A percentile compares a stretch with the other conserved stretches of the same genome.
These are phyloP conservation scores for Phytophthora cryptogea DNA, from an alignment of 352 stramenopile species.

Conservation along the genomic window DNA sequence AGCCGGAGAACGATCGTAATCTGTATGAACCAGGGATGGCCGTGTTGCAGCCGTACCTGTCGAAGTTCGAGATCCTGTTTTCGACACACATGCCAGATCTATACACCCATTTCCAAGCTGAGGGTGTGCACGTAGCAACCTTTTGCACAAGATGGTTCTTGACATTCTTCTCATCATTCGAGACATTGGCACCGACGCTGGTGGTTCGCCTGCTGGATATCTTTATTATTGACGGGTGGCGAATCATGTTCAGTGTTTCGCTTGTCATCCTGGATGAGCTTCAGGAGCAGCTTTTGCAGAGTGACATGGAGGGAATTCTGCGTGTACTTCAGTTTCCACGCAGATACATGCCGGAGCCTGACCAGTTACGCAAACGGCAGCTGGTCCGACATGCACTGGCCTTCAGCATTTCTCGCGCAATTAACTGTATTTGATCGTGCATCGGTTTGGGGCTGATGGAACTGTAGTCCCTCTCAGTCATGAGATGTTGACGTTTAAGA, in stretches of 20 bases:
- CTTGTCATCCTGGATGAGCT: conserved; percentile 81
- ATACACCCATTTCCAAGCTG: conserved; percentile 55
- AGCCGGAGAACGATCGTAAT: conserved; percentile 73
- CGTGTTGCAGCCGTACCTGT: conserved; percentile 67
- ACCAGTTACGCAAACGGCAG: conserved; percentile 43
- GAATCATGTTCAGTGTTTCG: conserved; percentile 79
- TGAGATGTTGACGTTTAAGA: too few relatives aligned
- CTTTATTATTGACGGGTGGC: conserved; percentile 82
- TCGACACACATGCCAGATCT: conserved; percentile 72
- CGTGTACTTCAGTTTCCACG: conserved; percentile 69
- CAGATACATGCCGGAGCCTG: conserved; percentile 51
- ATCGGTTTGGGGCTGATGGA: too few relatives aligned
- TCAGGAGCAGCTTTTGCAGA: conserved; percentile 47
- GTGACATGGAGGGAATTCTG: conserved; percentile 74
- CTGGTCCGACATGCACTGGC: conserved; percentile 63
- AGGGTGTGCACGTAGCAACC: conserved; percentile 68
- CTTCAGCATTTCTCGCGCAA: conserved; percentile 64
- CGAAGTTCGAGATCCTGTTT: conserved; percentile 69
- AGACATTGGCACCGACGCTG: conserved; percentile 70
- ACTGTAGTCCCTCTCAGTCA: too few relatives aligned
- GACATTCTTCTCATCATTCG: conserved; percentile 84
- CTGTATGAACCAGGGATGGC: conserved; percentile 79
- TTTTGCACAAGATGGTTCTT: conserved; percentile 86
- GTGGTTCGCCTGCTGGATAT: conserved; percentile 77
- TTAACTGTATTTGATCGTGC: conserved; percentile 45